Evolutionary conservation across 2,329 filamentous ascomycete genomes (phyloP).

Genomic region (Diaporthe sp.): DNA sequence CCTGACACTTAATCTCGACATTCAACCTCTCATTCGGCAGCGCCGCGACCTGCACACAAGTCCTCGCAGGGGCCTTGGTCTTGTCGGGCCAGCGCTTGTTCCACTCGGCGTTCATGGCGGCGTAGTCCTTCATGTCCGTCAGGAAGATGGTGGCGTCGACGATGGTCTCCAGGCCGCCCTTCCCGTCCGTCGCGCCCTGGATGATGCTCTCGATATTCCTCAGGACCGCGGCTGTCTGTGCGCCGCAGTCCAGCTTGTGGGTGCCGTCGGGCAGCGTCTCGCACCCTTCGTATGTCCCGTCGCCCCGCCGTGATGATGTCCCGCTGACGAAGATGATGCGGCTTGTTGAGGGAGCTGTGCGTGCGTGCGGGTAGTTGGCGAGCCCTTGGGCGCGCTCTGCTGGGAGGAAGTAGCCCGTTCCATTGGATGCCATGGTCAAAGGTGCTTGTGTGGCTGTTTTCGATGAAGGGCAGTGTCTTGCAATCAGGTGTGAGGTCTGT

Average conservation of each 20-base stretch:
- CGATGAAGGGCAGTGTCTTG: neutral
- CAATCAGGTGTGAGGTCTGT: neutral
- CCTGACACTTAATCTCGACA: constrained; percentile 51
- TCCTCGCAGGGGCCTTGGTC: constrained; percentile 48
- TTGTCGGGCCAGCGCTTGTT: constrained; percentile 51
- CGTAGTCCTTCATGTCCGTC: constrained; percentile 50
- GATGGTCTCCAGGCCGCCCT: constrained; percentile 47
- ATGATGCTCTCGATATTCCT: constrained; percentile 49
- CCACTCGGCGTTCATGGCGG: constrained; percentile 51
- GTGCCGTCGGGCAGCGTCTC: constrained; percentile 43
- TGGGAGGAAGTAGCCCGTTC: constrained; percentile 47
- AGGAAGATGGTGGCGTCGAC: constrained; percentile 52
- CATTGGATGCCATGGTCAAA: constrained; percentile 43
- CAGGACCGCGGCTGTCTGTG: constrained; percentile 51
- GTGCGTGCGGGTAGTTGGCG: constrained; percentile 52
- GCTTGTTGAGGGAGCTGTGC: constrained; percentile 43
- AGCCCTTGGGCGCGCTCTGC: constrained; percentile 48
- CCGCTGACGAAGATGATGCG: constrained; percentile 49
- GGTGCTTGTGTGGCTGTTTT: neutral
- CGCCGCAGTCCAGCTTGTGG: constrained; percentile 46
- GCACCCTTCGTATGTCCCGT: constrained; percentile 50
- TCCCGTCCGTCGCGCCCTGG: constrained; percentile 47
- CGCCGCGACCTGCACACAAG: constrained; percentile 50
- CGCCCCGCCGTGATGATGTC: constrained; percentile 49
- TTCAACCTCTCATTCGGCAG: constrained; percentile 49